Percentiles rank a stretch among this genome's conserved stretches.
These are phyloP conservation scores for Rhodamnia argentea DNA, from an alignment of 345 rosid species.

Conservation along the genomic window DNA sequence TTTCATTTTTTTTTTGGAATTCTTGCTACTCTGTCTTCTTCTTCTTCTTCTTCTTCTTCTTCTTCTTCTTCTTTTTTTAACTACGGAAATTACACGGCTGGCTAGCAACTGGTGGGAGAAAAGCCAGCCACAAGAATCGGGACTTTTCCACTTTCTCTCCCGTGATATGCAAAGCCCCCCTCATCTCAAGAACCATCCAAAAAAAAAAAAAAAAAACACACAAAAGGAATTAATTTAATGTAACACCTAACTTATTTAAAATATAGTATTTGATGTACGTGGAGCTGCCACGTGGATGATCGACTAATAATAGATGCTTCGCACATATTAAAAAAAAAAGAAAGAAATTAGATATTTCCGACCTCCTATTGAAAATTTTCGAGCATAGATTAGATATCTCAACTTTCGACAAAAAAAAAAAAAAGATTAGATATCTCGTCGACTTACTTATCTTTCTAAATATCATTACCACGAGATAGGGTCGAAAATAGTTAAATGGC, in stretches of 20 bases:
- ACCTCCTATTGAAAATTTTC: too few relatives aligned
- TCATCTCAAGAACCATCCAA: not conserved
- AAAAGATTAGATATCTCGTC: too few relatives aligned
- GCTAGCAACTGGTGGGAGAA: not conserved
- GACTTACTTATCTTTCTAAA: not conserved
- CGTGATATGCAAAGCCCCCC: too few relatives aligned
- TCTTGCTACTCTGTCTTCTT: not conserved
- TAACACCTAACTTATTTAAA: not conserved
- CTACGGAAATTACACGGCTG: not conserved
- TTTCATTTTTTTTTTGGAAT: not conserved
- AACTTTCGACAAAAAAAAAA: too few relatives aligned
- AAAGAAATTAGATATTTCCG: too few relatives aligned
- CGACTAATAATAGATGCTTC: too few relatives aligned
- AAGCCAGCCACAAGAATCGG: not conserved
- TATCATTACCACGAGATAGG: not conserved
- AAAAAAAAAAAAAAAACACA: not conserved
- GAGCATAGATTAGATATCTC: too few relatives aligned
- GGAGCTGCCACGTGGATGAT: too few relatives aligned
- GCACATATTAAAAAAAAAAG: too few relatives aligned
- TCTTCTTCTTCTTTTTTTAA: not conserved
- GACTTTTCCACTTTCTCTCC: not conserved
- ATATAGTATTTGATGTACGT: too few relatives aligned
- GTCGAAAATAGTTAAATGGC: not conserved
- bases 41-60: not conserved
- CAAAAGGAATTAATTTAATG: not conserved